Conservation (phyloP, 371 early-diverging fungal species). For the Circinella umbellata region DNA sequence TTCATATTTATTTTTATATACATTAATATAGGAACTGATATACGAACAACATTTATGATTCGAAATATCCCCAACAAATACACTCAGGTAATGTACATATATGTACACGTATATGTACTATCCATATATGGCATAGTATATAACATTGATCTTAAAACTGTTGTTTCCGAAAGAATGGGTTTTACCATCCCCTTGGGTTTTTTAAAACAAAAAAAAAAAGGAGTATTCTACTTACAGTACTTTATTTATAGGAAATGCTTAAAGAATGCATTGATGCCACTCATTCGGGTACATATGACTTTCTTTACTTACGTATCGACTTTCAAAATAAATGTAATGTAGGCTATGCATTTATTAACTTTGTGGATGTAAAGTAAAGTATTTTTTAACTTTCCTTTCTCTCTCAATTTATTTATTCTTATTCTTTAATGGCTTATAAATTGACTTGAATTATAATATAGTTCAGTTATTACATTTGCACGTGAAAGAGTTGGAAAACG, state of each 20-base stretch:
- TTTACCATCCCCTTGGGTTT: too few species aligned
- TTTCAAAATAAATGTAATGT: slow-evolving; percentile 88
- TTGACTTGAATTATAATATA: too few species aligned
- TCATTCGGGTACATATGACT: slow-evolving; percentile 79
- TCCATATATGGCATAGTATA: not conserved
- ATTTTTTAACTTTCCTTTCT: too few species aligned
- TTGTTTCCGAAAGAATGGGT: too few species aligned
- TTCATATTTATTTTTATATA: too few species aligned
- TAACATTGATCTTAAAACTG: not conserved
- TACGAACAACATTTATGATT: slow-evolving; percentile 89
- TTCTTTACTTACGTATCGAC: slow-evolving; percentile 92
- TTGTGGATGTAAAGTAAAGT: slow-evolving; percentile 61
- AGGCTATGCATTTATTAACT: slow-evolving; percentile 93
- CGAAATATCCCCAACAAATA: slow-evolving; percentile 93
- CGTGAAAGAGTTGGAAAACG: slow-evolving; percentile 79
- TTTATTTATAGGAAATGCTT: slow-evolving; percentile 64
- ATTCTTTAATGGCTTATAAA: too few species aligned
- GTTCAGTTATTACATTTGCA: slow-evolving; percentile 74
- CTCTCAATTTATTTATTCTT: too few species aligned
- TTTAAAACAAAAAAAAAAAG: too few species aligned
- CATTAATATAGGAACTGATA: slow-evolving; percentile 71
- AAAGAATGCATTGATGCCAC: slow-evolving; percentile 79
- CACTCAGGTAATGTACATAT: slow-evolving; percentile 53
- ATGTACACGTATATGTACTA: not conserved
- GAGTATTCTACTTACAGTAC: too few species aligned